Percentiles rank a stretch among this genome's conserved stretches.
These are phyloP conservation scores for Logfia minima DNA, from an alignment of 129 eudicot species.

Conservation along the genomic window DNA sequence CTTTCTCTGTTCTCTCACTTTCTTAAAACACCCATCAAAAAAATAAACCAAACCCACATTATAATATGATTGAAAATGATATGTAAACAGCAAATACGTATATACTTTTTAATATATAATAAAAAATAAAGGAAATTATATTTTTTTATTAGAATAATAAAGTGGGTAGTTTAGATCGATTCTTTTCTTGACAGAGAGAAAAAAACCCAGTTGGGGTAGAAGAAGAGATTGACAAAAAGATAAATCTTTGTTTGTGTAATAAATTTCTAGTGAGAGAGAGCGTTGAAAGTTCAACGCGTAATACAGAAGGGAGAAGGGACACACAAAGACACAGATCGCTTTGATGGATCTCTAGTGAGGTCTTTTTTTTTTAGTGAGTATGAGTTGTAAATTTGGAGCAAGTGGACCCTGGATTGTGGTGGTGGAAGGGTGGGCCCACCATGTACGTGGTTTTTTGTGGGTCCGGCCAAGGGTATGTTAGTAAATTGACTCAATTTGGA, in stretches of 20 bases:
- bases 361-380: conserved; percentile 15
- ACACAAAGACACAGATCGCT: conserved; percentile 39
- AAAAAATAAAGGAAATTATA: too few relatives aligned
- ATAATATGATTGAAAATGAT: conserved; percentile 54
- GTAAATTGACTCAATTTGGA: neutral
- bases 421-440: conserved; percentile 38
- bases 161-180: conserved; percentile 26
- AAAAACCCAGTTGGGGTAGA: conserved; percentile 37
- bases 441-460: conserved; percentile 39
- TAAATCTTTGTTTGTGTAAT: conserved; percentile 23
- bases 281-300: conserved; percentile 73
- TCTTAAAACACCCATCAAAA: neutral
- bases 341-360: conserved; percentile 41
- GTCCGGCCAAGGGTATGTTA: conserved; percentile 20
- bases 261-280: conserved; percentile 38
- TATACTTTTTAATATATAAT: too few relatives aligned
- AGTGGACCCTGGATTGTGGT: conserved; percentile 33
- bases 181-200: conserved; percentile 39
- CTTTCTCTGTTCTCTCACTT: neutral
- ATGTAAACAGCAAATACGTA: conserved; percentile 31
- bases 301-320: conserved; percentile 74
- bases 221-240: conserved; percentile 31
- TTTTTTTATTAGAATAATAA: too few relatives aligned
- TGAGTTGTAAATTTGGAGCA: conserved; percentile 38
- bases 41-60: conserved; percentile 47